Percentiles rank a stretch among this genome's conserved stretches.
Evolutionary conservation across 2,329 filamentous ascomycete species (phyloP).

Genomic region (Cadophora sp.): DNA sequence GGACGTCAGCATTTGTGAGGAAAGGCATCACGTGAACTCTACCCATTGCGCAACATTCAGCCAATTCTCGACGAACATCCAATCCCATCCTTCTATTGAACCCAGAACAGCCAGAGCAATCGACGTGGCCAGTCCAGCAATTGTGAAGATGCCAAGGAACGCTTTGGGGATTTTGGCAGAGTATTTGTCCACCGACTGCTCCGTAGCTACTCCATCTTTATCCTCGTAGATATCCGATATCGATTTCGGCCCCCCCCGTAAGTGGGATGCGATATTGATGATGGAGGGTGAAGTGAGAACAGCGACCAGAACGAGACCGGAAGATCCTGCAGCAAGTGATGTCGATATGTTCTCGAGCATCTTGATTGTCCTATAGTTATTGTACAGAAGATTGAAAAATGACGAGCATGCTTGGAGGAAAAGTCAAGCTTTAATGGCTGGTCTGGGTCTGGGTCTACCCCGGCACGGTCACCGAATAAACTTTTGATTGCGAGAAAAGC

Average conservation of each 20-base stretch:
- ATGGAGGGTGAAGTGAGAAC: constrained; percentile 50
- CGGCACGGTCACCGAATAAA: background rate
- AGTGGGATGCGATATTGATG: constrained; percentile 46
- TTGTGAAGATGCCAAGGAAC: constrained; percentile 59
- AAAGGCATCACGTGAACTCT: constrained; percentile 48
- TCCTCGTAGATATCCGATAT: constrained; percentile 66
- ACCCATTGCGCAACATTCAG: constrained; percentile 68
- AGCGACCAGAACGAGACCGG: constrained; percentile 47
- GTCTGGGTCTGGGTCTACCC: background rate
- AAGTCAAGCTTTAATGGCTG: constrained; percentile 1
- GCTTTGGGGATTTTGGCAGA: constrained; percentile 65
- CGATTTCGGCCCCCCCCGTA: constrained; percentile 42
- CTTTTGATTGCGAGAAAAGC: background rate
- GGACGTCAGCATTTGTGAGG: constrained; percentile 28
- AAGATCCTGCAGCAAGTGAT: constrained; percentile 37
- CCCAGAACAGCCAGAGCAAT: constrained; percentile 62
- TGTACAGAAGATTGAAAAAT: background rate
- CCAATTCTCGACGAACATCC: constrained; percentile 62
- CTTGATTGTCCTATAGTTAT: constrained; percentile 49
- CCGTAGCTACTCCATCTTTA: constrained; percentile 71
- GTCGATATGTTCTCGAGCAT: constrained; percentile 63
- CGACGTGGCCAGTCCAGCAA: constrained; percentile 61
- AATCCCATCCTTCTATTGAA: constrained; percentile 50
- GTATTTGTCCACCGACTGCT: constrained; percentile 67
- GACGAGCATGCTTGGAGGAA: constrained; percentile 12